Conservation (phyloP, 2,329 filamentous ascomycete species). For the Mariannaea elegans region DNA sequence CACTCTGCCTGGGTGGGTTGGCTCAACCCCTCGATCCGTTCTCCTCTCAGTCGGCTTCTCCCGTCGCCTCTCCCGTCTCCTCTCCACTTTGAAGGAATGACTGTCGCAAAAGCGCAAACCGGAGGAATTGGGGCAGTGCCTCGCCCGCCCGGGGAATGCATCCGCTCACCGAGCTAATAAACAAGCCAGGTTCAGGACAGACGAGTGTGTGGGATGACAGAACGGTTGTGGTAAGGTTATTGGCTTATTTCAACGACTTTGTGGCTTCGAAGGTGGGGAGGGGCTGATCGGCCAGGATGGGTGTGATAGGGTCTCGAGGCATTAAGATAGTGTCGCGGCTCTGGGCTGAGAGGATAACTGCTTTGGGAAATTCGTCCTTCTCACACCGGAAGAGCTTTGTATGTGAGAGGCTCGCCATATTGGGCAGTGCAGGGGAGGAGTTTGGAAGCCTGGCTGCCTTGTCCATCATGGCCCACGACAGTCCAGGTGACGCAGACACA, state of each 20-base stretch:
- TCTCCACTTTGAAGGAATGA: not conserved
- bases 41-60: not conserved
- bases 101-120: constrained; percentile 9
- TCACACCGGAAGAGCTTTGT: too few relatives aligned
- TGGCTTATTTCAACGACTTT: not conserved
- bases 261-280: not conserved
- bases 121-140: not conserved
- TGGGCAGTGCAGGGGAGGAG: too few relatives aligned
- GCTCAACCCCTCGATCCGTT: not conserved
- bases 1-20: not conserved
- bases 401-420: not conserved
- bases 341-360: not conserved
- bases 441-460: not conserved
- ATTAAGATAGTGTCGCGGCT: not conserved
- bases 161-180: not conserved
- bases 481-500: too few relatives aligned
- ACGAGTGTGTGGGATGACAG: not conserved
- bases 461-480: not conserved
- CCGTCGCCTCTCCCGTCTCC: constrained; percentile 1
- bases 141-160: not conserved
- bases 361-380: not conserved
- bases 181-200: not conserved
- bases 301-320: not conserved
- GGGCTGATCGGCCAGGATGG: not conserved
- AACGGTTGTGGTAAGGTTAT: not conserved